phyloP scores from a whole-genome alignment of 2,329 filamentous ascomycete genomes.

The Paecilomyces dactylethromorphus region DNA sequence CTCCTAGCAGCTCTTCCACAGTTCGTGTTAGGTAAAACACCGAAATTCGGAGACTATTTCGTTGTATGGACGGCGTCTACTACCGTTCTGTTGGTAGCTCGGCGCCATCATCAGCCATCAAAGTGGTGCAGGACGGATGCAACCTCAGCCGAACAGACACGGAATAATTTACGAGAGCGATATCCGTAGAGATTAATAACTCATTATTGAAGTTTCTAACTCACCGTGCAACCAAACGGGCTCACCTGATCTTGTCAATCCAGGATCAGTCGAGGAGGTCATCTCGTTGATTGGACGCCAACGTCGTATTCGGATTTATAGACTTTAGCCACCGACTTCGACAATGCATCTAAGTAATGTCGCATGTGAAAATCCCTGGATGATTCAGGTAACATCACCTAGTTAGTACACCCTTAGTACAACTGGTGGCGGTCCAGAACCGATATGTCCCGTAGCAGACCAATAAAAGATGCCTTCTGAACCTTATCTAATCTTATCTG shows the following conservation, averaged over 20 bases:
- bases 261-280: not conserved
- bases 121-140: not conserved
- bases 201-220: too few relatives aligned
- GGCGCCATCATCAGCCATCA: not conserved
- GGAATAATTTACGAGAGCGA: not conserved
- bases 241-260: too few relatives aligned
- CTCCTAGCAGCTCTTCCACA: too few relatives aligned
- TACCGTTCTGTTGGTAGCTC: not conserved
- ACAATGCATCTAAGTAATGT: not conserved
- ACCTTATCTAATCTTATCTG: constrained; percentile 16
- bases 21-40: not conserved
- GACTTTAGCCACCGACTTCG: not conserved
- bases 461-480: constrained; percentile 4
- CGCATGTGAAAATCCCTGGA: not conserved
- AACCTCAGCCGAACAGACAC: not conserved
- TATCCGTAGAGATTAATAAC: too few relatives aligned
- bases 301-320: not conserved
- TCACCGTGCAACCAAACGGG: too few relatives aligned
- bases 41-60: not conserved
- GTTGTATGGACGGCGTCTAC: too few relatives aligned
- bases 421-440: not conserved
- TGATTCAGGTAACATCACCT: not conserved
- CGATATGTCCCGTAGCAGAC: not conserved
- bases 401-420: not conserved
- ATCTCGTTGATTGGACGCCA: not conserved